A percentile compares a stretch with the other conserved stretches of the same genome.
Conservation (phyloP, 495 filamentous ascomycete species). For the Neurospora tetraspora region DNA sequence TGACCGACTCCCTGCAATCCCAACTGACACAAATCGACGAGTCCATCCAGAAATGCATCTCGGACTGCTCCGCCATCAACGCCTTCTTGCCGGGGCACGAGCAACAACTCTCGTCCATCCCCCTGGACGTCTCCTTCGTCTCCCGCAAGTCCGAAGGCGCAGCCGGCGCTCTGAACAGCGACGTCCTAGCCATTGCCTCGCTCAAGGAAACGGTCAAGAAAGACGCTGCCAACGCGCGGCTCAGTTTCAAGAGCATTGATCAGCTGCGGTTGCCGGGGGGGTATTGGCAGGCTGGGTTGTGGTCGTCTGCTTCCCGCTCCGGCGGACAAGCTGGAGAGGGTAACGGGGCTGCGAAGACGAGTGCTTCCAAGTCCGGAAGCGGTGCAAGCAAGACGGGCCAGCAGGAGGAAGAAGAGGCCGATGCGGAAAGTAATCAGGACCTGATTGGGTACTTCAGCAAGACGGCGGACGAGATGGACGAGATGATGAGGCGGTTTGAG, state of each 20-base stretch:
- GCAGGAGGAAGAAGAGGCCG: constrained; percentile 25
- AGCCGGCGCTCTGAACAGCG: constrained; percentile 59
- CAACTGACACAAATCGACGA: constrained; percentile 65
- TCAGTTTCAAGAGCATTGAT: constrained; percentile 66
- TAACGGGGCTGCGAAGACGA: background rate
- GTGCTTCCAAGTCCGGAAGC: background rate
- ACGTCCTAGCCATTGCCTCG: constrained; percentile 59
- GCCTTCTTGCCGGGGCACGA: constrained; percentile 57
- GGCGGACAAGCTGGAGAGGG: too few relatives aligned
- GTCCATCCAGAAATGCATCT: constrained; percentile 59
- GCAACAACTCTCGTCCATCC: constrained; percentile 52
- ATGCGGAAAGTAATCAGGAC: constrained; percentile 49
- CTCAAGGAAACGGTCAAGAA: constrained; percentile 51
- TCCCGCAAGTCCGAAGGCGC: constrained; percentile 61
- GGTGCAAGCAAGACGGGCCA: constrained; percentile 7
- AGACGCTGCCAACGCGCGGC: constrained; percentile 61
- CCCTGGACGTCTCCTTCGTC: constrained; percentile 66
- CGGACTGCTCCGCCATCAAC: constrained; percentile 43
- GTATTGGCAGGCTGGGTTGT: constrained; percentile 54
- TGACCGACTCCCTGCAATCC: constrained; percentile 58
- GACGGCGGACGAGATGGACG: constrained; percentile 60
- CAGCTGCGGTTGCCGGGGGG: constrained; percentile 66
- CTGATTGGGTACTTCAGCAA: constrained; percentile 69
- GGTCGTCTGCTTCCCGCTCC: constrained; percentile 5
- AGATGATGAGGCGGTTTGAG: constrained; percentile 55